Conservation (phyloP, 768 basidiomycete genomes). For the Macrolepiota fuliginosa region DNA sequence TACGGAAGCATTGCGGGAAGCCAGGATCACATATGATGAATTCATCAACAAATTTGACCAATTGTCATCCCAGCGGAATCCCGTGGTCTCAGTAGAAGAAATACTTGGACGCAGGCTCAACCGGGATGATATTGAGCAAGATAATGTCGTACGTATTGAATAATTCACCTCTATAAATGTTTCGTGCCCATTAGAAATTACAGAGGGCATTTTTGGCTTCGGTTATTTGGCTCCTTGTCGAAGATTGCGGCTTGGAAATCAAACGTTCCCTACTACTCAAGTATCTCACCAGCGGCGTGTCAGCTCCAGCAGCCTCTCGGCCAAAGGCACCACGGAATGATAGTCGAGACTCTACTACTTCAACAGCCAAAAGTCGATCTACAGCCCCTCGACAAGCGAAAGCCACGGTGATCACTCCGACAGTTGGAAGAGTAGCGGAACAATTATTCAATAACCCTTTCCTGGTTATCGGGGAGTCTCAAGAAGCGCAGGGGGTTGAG, state of each 20-base stretch:
- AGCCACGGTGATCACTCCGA: conserved; percentile 32
- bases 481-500: conserved; percentile 27
- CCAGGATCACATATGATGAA: conserved; percentile 33
- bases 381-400: not conserved
- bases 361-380: not conserved
- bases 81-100: conserved; percentile 24
- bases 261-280: conserved; percentile 41
- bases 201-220: conserved; percentile 45
- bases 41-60: conserved; percentile 34
- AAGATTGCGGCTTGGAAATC: conserved; percentile 26
- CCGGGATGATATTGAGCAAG: conserved; percentile 39
- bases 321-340: not conserved
- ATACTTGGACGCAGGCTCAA: conserved; percentile 45
- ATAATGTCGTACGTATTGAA: conserved; percentile 41
- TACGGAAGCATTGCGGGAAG: conserved; percentile 28
- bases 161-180: not conserved
- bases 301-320: not conserved
- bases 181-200: not conserved
- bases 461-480: conserved; percentile 29
- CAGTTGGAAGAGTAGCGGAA: conserved; percentile 43
- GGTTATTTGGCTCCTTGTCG: conserved; percentile 26
- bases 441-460: conserved; percentile 47
- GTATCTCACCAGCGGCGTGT: not conserved
- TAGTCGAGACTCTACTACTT: not conserved
- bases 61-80: conserved; percentile 25